These are phyloP conservation scores for Carex cristatella DNA, from an alignment of 176 grass and related monocot species.

Conservation along the genomic window DNA sequence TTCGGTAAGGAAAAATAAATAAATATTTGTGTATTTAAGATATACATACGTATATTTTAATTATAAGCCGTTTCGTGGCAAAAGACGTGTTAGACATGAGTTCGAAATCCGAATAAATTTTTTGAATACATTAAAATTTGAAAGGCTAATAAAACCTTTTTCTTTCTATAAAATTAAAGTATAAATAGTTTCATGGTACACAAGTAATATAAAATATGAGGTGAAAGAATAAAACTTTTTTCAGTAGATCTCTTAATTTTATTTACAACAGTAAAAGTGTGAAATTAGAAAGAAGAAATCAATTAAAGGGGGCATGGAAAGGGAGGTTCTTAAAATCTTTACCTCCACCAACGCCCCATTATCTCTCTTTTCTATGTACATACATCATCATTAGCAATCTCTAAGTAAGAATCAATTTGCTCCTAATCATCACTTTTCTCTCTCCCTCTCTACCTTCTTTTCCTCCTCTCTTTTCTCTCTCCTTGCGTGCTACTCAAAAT, in stretches of 20 bases:
- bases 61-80: too few relatives aligned
- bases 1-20: too few relatives aligned
- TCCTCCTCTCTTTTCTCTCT: conserved; percentile 7
- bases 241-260: background rate
- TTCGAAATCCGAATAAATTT: too few relatives aligned
- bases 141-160: too few relatives aligned
- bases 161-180: too few relatives aligned
- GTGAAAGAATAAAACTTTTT: too few relatives aligned
- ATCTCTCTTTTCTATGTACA: background rate
- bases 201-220: too few relatives aligned
- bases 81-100: too few relatives aligned
- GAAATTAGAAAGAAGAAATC: background rate
- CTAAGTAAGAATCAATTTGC: conserved; percentile 18
- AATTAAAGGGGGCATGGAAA: conserved; percentile 1
- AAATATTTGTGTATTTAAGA: too few relatives aligned
- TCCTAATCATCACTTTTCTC: conserved; percentile 22
- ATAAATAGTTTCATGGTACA: too few relatives aligned
- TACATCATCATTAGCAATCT: conserved; percentile 19
- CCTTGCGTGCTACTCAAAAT: conserved; percentile 41
- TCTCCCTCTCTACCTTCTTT: background rate
- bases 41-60: too few relatives aligned
- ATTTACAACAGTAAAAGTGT: conserved; percentile 29
- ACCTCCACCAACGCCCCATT: conserved; percentile 23
- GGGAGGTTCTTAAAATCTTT: background rate
- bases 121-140: too few relatives aligned